Evolutionary conservation across 768 basidiomycete genomes (phyloP).

Genomic region (Lentinula sp.): DNA sequence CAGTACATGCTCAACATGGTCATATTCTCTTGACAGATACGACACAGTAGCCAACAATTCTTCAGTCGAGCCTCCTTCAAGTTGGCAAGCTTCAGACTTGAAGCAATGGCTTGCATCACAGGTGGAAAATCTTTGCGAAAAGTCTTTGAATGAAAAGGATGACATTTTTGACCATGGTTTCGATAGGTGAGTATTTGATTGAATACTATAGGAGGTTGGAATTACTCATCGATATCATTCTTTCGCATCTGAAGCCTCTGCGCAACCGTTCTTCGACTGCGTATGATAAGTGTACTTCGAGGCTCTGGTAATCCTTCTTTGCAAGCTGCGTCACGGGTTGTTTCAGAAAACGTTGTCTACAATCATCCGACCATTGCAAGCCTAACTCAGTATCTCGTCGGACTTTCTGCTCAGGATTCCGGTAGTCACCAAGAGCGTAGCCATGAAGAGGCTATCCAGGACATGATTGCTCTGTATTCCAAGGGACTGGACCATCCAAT

Average conservation of each 20-base stretch:
- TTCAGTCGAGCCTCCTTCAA: slow-evolving; percentile 14
- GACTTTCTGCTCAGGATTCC: slow-evolving; percentile 2
- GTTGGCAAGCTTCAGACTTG: slow-evolving; percentile 5
- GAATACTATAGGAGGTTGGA: background rate
- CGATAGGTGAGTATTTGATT: slow-evolving; percentile 11
- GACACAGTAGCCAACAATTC: slow-evolving; percentile 16
- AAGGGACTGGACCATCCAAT: background rate
- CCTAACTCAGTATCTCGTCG: slow-evolving; percentile 16
- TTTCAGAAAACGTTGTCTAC: slow-evolving; percentile 17
- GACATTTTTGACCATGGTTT: slow-evolving; percentile 24
- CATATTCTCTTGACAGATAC: slow-evolving; percentile 16
- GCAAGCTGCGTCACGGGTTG: slow-evolving; percentile 11
- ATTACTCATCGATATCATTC: slow-evolving; percentile 10
- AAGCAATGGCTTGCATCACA: slow-evolving; percentile 15
- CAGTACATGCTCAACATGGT: too few species aligned
- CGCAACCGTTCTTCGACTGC: slow-evolving; percentile 21
- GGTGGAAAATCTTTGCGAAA: slow-evolving; percentile 20
- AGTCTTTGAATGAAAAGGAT: slow-evolving; percentile 7
- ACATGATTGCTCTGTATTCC: slow-evolving; percentile 33
- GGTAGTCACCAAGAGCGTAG: slow-evolving; percentile 2
- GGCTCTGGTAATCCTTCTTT: slow-evolving; percentile 10
- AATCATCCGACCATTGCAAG: slow-evolving; percentile 18
- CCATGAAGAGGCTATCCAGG: slow-evolving; percentile 21
- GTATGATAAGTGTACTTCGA: slow-evolving; percentile 29
- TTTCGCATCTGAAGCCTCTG: slow-evolving; percentile 11